Base-by-base conservation (phyloP, 2,329 filamentous ascomycete genomes). In the Juglanconis oblonga region DNA sequence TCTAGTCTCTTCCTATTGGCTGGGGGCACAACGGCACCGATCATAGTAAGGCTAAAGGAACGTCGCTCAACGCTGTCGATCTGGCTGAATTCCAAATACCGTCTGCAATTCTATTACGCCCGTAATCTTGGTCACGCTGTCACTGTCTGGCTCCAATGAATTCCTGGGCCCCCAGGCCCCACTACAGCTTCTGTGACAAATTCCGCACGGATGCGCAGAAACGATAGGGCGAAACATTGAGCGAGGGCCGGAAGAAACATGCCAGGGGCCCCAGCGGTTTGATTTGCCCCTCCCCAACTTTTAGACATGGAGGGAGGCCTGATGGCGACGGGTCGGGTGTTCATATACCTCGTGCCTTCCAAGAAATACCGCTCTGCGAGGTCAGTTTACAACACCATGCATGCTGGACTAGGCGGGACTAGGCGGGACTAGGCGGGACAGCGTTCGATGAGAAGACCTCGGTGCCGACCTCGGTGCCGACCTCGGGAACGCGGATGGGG, bases 81-180 rank as follows among this genome's bases (percentile, higher is more conserved):
- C 13, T 17, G 13, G 31, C 13, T 55, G 24, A 58, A 62, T 62
- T 62, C 59, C 59, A 62, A 62, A 62, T 62, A 62, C 24, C 2
- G 24, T 24, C 24, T 24, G 24, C 24, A 24, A 24, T 24, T 24
- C 24, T 2, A 24, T 2, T 24, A 24, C 24, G 1, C 45, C 45
- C n/a, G 45, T 40, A 13, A 40, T 40, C 36, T 40, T 9, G 8
- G 13, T 40, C 8, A 13, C 36, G 24, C 24, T 24, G 24, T 24
- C 24, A 24, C 24, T 24, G 24, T 40, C 36, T 40, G 36, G 36
- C 8, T 40, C 36, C 36, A 40, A 40, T 40, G 36, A 40, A 40
- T 8, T 40, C 36, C 8, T 13, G 8, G 36, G 8, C 13, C 8
- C 36, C 8, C 8, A 40, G 13, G 36, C 36, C 36, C 36, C 24